Conservation (phyloP, 306 rosid species). For the Boehmeria nivea region DNA sequence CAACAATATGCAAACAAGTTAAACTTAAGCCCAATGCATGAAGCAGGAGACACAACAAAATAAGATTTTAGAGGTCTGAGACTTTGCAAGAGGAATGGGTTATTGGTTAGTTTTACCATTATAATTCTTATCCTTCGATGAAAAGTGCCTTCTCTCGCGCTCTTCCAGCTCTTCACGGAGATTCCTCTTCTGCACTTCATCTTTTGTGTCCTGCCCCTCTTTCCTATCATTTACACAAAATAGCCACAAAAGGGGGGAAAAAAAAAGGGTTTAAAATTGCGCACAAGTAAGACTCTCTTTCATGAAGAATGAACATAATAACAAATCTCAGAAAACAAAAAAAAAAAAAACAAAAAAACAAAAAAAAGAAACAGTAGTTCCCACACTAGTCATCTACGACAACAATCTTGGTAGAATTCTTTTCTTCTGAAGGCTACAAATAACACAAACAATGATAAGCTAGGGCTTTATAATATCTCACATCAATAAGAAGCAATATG, state of each 20-base stretch:
- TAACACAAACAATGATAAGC: too few species aligned
- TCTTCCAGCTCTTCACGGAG: constrained; percentile 88
- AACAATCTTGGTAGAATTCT: too few species aligned
- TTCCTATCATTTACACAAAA: constrained; percentile 35
- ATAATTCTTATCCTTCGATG: constrained; percentile 74
- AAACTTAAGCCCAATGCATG: neutral
- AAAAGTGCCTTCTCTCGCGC: constrained; percentile 84
- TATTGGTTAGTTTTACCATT: constrained; percentile 36
- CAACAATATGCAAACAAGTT: constrained; percentile 25
- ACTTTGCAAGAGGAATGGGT: neutral
- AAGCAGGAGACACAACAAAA: neutral
- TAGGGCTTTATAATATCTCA: too few species aligned
- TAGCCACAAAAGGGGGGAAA: neutral
- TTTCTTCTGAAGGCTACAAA: too few species aligned
- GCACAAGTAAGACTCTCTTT: too few species aligned
- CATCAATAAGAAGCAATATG: too few species aligned
- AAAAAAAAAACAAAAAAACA: too few species aligned
- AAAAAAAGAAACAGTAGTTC: too few species aligned
- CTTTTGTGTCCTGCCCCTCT: constrained; percentile 87
- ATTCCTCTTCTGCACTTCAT: constrained; percentile 78
- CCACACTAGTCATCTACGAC: too few species aligned
- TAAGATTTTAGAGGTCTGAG: neutral
- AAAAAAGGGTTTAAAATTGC: too few species aligned
- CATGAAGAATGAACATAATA: too few species aligned
- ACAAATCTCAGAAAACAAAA: too few species aligned